Base-by-base conservation (phyloP, 2,329 filamentous ascomycete genomes). In the Colletotrichum graminicola region DNA sequence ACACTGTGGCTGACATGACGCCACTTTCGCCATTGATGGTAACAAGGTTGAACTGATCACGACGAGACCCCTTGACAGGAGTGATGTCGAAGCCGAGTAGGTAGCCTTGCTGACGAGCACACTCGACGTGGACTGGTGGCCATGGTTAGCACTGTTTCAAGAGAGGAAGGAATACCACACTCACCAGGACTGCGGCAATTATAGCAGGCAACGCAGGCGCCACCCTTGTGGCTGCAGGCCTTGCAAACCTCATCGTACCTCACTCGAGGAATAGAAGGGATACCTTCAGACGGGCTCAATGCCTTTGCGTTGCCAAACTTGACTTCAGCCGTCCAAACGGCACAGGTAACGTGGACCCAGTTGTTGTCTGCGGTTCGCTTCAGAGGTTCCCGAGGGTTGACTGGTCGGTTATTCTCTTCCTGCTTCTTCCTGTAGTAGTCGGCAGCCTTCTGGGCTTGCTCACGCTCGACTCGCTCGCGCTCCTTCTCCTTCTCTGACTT, bases 301-400 rank as follows among this genome's bases (percentile, higher is more conserved):
- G 92, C 90, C 77, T 91, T 91, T 23, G 94, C 92, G 76, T 93
- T 93, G 73, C 93, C 95, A 80, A 98, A 99, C 78, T 95, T 96
- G 76, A 97, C 92, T 81, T 99, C 96, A 0, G 94, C 91, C 14
- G 93, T 95, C 91, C 94, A 98, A 23, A 97, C 86, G 1, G 96
- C 95, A 78, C 96, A 99, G 47, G 92, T 92, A 36, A 98, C 94
- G 79, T 99, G 96, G 21, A 98, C 94, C 96, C 96, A 99, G 78
- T 98, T 98, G 82, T 98, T 98, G 79, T 97, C 94, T 5, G 93
- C 93, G 0, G 96, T 99, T 60, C 94, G 90, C 83, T 99, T 99
- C 73, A 99, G 85, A 4, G 96, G 92, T 79, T 98, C 96, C 59
- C 96, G 90, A 34, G 96, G 96, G 74, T 94, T 89, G 45, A 92